Percentiles rank a stretch among this genome's conserved stretches.
Conservation (phyloP, 2,329 filamentous ascomycete genomes). For the Fusarium equiseti region DNA sequence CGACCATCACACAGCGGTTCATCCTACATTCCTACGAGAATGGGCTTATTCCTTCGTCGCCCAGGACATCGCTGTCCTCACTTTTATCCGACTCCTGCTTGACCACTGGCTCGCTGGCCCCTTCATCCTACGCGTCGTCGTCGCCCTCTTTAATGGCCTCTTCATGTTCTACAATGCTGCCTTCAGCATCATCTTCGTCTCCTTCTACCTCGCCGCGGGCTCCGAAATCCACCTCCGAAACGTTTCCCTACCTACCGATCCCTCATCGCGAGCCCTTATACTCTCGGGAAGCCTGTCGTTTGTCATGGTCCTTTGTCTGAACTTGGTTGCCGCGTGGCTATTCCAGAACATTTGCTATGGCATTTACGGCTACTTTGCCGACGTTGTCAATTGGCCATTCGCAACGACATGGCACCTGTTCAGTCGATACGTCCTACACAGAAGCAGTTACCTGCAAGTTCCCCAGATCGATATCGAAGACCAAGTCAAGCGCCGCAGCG, state of each 20-base stretch:
- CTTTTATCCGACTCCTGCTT: constrained; percentile 50
- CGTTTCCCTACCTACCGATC: constrained; percentile 48
- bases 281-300: constrained; percentile 50
- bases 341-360: constrained; percentile 44
- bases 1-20: constrained; percentile 48
- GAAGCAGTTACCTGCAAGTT: constrained; percentile 35
- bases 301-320: constrained; percentile 27
- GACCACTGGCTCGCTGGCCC: constrained; percentile 41
- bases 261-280: constrained; percentile 49
- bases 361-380: constrained; percentile 37
- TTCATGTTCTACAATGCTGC: constrained; percentile 31
- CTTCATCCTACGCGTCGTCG: constrained; percentile 21
- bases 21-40: constrained; percentile 23
- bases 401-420: constrained; percentile 21
- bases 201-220: constrained; percentile 51
- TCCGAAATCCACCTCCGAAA: constrained; percentile 54
- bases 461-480: constrained; percentile 44
- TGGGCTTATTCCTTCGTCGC: constrained; percentile 51
- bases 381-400: constrained; percentile 47
- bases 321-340: constrained; percentile 41
- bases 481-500: background rate
- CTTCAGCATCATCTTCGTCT: constrained; percentile 36
- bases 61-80: constrained; percentile 50
- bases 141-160: constrained; percentile 11
- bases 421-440: background rate